Base-by-base conservation (phyloP, 108 stramenopile species). In the Cylindrotheca closterium region DNA sequence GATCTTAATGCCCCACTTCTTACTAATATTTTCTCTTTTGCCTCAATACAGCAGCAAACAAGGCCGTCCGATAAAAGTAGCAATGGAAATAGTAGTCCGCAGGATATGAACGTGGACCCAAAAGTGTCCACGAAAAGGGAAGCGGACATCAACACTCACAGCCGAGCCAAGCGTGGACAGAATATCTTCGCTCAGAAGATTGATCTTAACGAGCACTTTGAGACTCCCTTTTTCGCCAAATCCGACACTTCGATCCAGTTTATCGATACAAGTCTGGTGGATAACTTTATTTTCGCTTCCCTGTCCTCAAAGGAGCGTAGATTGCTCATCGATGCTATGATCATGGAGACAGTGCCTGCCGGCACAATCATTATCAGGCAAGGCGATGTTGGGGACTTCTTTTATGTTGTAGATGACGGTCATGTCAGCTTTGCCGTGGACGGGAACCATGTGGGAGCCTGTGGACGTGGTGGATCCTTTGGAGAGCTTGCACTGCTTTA, bases 341-440 rank as follows among this genome's bases (percentile, higher is more conserved):
- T 85, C 42, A 73, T 85, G 65, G 89, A 95, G 22, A 76, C 74
- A 4, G 89, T 89, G 49, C 85, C 85, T 8, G 79, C 88, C 12
- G 90, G 87, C 5, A 85, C 83, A 46, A 75, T 95, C 51, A 95
- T 95, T 55, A 95, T 95, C 64, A 86, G 88, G 58, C 94, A 95
- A 57, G 94, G 94, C 30, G 86, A 92, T 68, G 71, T 81, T 18
- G 94, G 94, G 29, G 94, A 95, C 58, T 92, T 74, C 61, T 95
- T 95, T 60, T 95, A 95, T 51, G 94, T 95, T 48, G 84, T 95
- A 46, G 94, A 95, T 45, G 81, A 88, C 22, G 94, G 94, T 34
- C 84, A 88, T 8, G 87, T 91, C 25, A 86, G 81, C 58, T 90
- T 95, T 72, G 80, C 87, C 5, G 94, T 95, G 2, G 88, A 95